Base-by-base conservation (phyloP, 179 eudicot species). In the Silene noctiflora region DNA sequence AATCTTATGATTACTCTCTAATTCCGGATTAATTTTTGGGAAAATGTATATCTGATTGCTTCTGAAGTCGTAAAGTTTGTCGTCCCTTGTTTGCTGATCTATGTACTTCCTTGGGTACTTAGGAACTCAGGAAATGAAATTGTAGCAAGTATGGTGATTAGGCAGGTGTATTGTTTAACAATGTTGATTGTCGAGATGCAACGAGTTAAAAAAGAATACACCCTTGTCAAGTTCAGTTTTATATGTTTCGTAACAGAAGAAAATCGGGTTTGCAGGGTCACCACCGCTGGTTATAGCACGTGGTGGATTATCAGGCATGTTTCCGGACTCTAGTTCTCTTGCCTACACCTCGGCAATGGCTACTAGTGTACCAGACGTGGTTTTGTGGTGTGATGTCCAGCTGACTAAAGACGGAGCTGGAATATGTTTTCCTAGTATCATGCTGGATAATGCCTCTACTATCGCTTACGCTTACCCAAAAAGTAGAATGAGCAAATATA, bases 351-450 rank as follows among this genome's bases (percentile, higher is more conserved):
- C 89, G 2, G 95, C 95, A 6, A 73, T 70, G 61, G 3, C 6
- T 4, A 76, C 75, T 76, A 85, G 96, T 61, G 82, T 86, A 46
- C 72, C 88, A 12, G 84, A 87, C 75, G 73, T 85, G 65, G 79
- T 82, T 24, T 75, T 85, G 20, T 95, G 93, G 97, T 95, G 99
- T 81, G 97, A 95, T 78, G 97, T 95, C 76, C 97, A 93, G 71
- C 83, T 95, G 48, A 86, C 96, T 56, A 91, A 84, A 80, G 97
- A 95, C 83, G 83, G 80, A 20, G 84, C 67, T 75, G 99, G 95
- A 25, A 88, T 95, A 58, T 95, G 99, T 80, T 85, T 86, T 77
- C 91, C 97, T 39, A 63, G 82, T 66, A 62, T 91, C 77, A 85
- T 20, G 68, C 83, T 95, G 4, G 81, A 87, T 6, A 95, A 92